phyloP scores from a whole-genome alignment of 176 grass and related monocot species.

The Aegilops longissima region DNA sequence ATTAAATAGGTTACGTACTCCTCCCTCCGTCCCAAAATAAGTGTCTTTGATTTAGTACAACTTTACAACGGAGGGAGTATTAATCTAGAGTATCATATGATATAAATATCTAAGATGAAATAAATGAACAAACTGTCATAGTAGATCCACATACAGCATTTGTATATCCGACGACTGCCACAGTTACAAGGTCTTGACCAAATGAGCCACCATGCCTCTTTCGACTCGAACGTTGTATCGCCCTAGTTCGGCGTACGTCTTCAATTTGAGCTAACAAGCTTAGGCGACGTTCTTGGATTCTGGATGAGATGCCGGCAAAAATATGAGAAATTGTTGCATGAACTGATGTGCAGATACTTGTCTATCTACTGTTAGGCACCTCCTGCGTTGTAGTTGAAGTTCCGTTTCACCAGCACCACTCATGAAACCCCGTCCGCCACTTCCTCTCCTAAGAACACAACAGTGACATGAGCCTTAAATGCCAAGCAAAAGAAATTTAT shows the following conservation, averaged over 20 bases:
- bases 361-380: conserved; percentile 50
- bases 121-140: conserved; percentile 21
- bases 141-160: conserved; percentile 79
- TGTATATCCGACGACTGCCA: conserved; percentile 92
- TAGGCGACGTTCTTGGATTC: conserved; percentile 78
- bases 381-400: conserved; percentile 95
- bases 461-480: conserved; percentile 6
- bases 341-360: conserved; percentile 9
- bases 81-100: conserved; percentile 15
- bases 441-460: conserved; percentile 76
- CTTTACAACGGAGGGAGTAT: too few relatives aligned
- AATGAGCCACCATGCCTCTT: conserved; percentile 78
- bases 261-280: conserved; percentile 76
- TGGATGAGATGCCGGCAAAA: conserved; percentile 33
- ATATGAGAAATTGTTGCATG: conserved; percentile 26
- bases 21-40: too few relatives aligned
- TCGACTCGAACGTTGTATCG: conserved; percentile 74
- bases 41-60: too few relatives aligned
- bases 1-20: neutral
- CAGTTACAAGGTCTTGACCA: conserved; percentile 81
- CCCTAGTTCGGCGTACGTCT: conserved; percentile 78
- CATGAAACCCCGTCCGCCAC: conserved; percentile 81
- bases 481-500: neutral
- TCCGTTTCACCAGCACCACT: conserved; percentile 99
- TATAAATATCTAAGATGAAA: conserved; percentile 13